Conservation (phyloP, 23 red algal genomes). For the Gracilaria domingensis region DNA sequence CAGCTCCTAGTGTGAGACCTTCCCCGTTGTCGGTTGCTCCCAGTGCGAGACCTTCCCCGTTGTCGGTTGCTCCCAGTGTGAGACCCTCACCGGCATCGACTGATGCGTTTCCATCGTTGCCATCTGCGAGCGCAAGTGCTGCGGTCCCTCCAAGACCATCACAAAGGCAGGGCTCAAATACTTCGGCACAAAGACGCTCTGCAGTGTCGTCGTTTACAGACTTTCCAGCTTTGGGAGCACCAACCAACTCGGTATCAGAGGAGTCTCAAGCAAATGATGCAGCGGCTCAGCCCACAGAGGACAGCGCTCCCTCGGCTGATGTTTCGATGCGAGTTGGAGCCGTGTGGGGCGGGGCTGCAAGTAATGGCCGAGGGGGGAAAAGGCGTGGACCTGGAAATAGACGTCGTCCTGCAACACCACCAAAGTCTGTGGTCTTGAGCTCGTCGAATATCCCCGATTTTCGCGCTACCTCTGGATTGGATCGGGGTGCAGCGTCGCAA, state of each 20-base stretch:
- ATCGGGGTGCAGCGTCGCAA: background rate
- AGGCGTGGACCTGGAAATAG: constrained; percentile 45
- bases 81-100: background rate
- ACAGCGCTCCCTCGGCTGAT: constrained; percentile 36
- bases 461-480: background rate
- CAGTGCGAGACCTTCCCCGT: background rate
- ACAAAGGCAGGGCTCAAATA: background rate
- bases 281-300: background rate
- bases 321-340: constrained; percentile 64
- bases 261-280: background rate
- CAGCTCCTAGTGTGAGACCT: background rate
- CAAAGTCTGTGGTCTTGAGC: constrained; percentile 3
- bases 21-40: background rate
- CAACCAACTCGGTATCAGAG: background rate
- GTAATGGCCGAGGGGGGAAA: constrained; percentile 34
- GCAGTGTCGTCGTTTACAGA: background rate
- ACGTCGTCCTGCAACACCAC: constrained; percentile 59
- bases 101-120: constrained; percentile 28
- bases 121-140: constrained; percentile 3
- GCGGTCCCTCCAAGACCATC: background rate
- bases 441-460: constrained; percentile 25
- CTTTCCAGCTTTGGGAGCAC: constrained; percentile 13
- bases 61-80: background rate
- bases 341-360: constrained; percentile 66
- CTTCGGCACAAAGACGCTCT: background rate